Base-by-base conservation (phyloP, 495 filamentous ascomycete species). In the Parathielavia appendiculata region DNA sequence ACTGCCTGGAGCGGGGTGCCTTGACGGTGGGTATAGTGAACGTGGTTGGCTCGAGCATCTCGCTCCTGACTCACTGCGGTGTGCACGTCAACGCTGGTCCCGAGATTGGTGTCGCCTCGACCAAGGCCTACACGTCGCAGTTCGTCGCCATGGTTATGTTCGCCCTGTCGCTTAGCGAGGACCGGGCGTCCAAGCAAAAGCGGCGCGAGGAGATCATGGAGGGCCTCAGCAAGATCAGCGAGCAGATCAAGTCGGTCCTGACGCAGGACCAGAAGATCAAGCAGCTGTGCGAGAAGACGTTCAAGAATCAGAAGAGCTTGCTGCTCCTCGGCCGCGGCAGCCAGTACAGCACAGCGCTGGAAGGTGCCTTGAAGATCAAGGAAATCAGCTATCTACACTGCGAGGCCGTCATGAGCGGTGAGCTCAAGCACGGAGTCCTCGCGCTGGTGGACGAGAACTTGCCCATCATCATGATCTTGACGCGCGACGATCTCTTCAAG, bases 81-180 rank as follows among this genome's bases (percentile, higher is more conserved):
- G 93, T 98, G 41, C 93, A 98, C 80, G 95, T 98, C 75, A 98
- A 98, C 73, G 93, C 93, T 58, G 93, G 93, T 17, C 93, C 93
- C 51, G 93, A 98, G 75, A 98, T 98, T 61, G 93, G 93, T 84
- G 93, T 98, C 52, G 93, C 93, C 38, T 97, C 92, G 43, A 98
- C 93, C 68, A 98, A 98, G 79, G 93, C 93, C 12, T 98, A 98
- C 75, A 98, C 93, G 3, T 97, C 93, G 23, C 93, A 98, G 71
- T 97, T 97, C 71, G 87, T 98, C 63, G 95, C 95, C 63, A 95
- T 98, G 88, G 87, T 97, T 73, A 98, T 98, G 93, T 97, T 98
- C 71, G 93, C 95, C 8, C 78, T 98, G 54, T 96, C 91, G 47
- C 83, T 98, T 51, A 91, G 89, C 58, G 93, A 98, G 75, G 93